A percentile compares a stretch with the other conserved stretches of the same genome.
Evolutionary conservation across 108 stramenopile genomes (phyloP).

Genomic region (Bacterosira constricta): DNA sequence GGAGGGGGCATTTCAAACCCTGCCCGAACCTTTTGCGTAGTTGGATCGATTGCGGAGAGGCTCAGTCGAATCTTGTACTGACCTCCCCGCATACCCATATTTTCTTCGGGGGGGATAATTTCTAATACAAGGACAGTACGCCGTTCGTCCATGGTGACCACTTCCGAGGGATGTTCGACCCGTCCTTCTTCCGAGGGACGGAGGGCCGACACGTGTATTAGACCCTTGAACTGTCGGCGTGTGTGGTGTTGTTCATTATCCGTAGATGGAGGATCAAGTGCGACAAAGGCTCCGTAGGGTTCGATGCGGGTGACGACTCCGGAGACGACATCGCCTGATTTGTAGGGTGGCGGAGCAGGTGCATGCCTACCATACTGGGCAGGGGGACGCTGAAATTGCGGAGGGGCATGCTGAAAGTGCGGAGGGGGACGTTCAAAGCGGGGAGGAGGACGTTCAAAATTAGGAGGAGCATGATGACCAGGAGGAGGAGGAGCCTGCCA

Average conservation of each 20-base stretch:
- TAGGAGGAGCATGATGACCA: background rate
- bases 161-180: constrained; percentile 60
- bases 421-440: background rate
- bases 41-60: constrained; percentile 68
- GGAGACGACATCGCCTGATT: constrained; percentile 53
- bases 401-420: background rate
- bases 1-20: constrained; percentile 31
- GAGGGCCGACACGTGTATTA: constrained; percentile 71
- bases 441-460: background rate
- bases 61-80: constrained; percentile 68
- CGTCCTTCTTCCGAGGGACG: constrained; percentile 57
- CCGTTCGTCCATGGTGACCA: constrained; percentile 49
- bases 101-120: constrained; percentile 29
- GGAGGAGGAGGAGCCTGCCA: constrained; percentile 1
- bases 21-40: constrained; percentile 44
- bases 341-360: constrained; percentile 28
- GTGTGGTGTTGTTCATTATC: background rate
- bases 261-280: constrained; percentile 35
- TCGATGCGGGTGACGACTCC: constrained; percentile 74
- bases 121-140: constrained; percentile 64
- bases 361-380: background rate
- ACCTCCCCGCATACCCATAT: background rate
- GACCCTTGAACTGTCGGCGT: constrained; percentile 38
- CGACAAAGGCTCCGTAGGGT: constrained; percentile 81
- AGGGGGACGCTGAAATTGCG: background rate